These are phyloP conservation scores for Acacia acuminata DNA, from an alignment of 306 rosid species.

Conservation along the genomic window DNA sequence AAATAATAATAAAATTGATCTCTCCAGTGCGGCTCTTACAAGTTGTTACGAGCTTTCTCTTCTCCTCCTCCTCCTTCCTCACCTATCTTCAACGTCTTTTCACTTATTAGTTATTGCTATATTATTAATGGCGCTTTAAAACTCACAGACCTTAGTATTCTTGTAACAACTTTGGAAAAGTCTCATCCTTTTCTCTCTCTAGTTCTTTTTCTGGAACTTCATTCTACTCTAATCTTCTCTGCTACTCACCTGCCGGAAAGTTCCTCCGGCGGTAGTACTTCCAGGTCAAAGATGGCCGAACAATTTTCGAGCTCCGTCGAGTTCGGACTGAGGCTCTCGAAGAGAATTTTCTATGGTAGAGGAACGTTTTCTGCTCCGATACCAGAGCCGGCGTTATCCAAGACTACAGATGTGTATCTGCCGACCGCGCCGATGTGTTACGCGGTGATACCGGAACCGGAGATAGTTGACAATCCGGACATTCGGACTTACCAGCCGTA, in stretches of 20 bases:
- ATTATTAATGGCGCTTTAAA: slow-evolving; percentile 11
- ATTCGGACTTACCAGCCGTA: slow-evolving; percentile 92
- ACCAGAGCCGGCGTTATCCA: slow-evolving; percentile 33
- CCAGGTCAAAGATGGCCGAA: slow-evolving; percentile 38
- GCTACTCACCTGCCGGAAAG: slow-evolving; percentile 15
- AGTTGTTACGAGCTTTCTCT: background rate
- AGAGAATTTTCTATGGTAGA: slow-evolving; percentile 64
- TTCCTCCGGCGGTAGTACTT: background rate
- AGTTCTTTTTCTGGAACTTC: background rate
- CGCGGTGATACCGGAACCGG: slow-evolving; percentile 80
- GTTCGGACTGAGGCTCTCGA: slow-evolving; percentile 72
- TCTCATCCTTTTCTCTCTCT: background rate
- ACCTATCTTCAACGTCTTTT: background rate
- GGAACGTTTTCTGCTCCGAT: slow-evolving; percentile 41
- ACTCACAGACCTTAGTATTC: background rate
- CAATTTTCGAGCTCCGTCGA: slow-evolving; percentile 75
- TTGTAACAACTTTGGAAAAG: background rate
- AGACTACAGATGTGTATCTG: slow-evolving; percentile 36
- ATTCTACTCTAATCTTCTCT: background rate
- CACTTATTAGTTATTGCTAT: slow-evolving; percentile 24
- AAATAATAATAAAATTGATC: background rate
- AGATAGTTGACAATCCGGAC: slow-evolving; percentile 85
- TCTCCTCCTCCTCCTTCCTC: slow-evolving; percentile 28
- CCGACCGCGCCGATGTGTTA: slow-evolving; percentile 85
- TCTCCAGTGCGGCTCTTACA: slow-evolving; percentile 4